Percentiles rank a stretch among this genome's conserved stretches.
Conservation (phyloP, 352 stramenopile species). For the Phytophthora sojae region DNA sequence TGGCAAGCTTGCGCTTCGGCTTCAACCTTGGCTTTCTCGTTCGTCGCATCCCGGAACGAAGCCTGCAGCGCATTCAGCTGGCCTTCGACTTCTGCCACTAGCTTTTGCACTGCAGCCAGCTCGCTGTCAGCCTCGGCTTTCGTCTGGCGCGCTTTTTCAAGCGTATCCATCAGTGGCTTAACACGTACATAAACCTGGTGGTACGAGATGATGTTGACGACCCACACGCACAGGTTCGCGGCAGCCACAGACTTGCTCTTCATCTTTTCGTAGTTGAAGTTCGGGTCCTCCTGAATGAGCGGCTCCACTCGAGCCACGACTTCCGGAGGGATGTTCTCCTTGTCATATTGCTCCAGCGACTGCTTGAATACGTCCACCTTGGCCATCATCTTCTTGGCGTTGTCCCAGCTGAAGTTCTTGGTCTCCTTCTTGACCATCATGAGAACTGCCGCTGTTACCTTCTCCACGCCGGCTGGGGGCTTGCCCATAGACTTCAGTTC, state of each 20-base stretch:
- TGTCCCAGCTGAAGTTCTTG: conserved; percentile 95
- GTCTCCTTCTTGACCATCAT: conserved; percentile 95
- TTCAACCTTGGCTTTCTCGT: conserved; percentile 93
- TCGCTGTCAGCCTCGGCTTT: conserved; percentile 88
- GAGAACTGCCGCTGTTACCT: conserved; percentile 90
- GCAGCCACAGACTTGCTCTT: conserved; percentile 93
- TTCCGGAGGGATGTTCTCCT: conserved; percentile 92
- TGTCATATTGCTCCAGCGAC: conserved; percentile 90
- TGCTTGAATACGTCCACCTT: conserved; percentile 94
- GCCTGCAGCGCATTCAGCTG: conserved; percentile 82
- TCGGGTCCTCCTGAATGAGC: conserved; percentile 86
- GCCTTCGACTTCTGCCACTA: conserved; percentile 85
- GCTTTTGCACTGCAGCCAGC: conserved; percentile 80
- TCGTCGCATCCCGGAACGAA: conserved; percentile 87
- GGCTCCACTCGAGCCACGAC: conserved; percentile 87
- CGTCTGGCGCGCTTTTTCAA: conserved; percentile 78
- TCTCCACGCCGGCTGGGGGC: conserved; percentile 86
- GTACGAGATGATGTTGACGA: conserved; percentile 94
- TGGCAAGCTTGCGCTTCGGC: conserved; percentile 87
- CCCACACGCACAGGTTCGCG: conserved; percentile 93
- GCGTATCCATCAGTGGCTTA: conserved; percentile 94
- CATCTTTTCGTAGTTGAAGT: conserved; percentile 96
- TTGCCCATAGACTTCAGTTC: conserved; percentile 92
- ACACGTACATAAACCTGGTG: conserved; percentile 95
- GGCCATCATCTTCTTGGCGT: conserved; percentile 97